A percentile compares a stretch with the other conserved stretches of the same genome.
These are phyloP conservation scores for Syzygium grande DNA, from an alignment of 345 rosid species.

Conservation along the genomic window DNA sequence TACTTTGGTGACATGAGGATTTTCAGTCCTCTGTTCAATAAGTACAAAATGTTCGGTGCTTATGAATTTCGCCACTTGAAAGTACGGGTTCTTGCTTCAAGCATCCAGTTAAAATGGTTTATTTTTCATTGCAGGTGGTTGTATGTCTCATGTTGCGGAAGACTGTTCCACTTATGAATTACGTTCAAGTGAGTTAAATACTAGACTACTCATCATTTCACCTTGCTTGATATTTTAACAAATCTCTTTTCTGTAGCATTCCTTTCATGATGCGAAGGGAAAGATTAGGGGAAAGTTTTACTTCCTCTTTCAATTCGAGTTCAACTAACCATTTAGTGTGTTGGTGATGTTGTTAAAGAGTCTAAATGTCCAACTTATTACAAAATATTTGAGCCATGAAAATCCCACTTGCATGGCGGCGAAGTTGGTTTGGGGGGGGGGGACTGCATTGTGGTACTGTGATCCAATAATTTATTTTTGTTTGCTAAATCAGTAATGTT, in stretches of 20 bases:
- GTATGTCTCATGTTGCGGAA: conserved; percentile 92
- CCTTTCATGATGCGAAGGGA: neutral
- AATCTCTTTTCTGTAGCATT: neutral
- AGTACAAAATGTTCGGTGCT: neutral
- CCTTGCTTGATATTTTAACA: neutral
- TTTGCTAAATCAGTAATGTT: neutral
- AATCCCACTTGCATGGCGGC: neutral
- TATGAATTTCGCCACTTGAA: neutral
- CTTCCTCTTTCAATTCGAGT: neutral
- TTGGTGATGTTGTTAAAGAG: neutral
- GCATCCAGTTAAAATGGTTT: neutral
- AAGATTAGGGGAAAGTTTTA: neutral
- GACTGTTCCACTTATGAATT: conserved; percentile 86
- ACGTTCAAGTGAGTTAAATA: conserved; percentile 69
- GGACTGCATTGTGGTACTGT: neutral
- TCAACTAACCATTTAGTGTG: neutral
- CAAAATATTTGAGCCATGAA: neutral
- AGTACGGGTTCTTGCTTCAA: neutral
- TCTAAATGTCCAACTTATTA: neutral
- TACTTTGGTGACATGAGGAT: neutral
- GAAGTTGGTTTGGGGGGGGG: neutral
- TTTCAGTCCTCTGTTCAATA: neutral
- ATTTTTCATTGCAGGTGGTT: conserved; percentile 57
- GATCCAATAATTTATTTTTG: neutral
- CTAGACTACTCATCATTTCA: neutral